Percentiles rank a stretch among this genome's conserved stretches.
These are phyloP conservation scores for Vanderwaltozyma verrucispora DNA, from an alignment of 805 yeast species.

Conservation along the genomic window DNA sequence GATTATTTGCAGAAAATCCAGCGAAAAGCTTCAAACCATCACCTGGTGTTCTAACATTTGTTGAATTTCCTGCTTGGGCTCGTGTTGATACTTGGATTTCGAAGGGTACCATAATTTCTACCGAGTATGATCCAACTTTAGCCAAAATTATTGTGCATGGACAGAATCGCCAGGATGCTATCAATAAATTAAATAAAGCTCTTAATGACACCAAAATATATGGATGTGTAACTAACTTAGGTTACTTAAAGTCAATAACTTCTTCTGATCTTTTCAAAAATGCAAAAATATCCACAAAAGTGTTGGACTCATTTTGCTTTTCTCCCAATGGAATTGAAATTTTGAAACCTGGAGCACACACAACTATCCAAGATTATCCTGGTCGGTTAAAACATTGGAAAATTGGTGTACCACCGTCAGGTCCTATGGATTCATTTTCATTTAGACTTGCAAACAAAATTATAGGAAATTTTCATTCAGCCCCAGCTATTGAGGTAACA, in stretches of 20 bases:
- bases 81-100: slow-evolving; percentile 92
- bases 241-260: slow-evolving; percentile 79
- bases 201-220: slow-evolving; percentile 75
- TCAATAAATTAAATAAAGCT: slow-evolving; percentile 66
- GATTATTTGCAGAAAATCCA: slow-evolving; percentile 95
- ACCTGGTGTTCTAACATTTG: slow-evolving; percentile 87
- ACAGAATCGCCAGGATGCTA: slow-evolving; percentile 75
- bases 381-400: slow-evolving; percentile 66
- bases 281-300: slow-evolving; percentile 79
- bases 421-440: slow-evolving; percentile 93
- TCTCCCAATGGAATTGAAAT: slow-evolving; percentile 79
- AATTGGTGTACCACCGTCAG: slow-evolving; percentile 94
- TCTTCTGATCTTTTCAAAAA: slow-evolving; percentile 73
- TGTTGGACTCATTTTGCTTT: slow-evolving; percentile 72
- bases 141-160: slow-evolving; percentile 97
- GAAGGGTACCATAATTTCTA: slow-evolving; percentile 77
- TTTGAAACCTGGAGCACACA: slow-evolving; percentile 83
- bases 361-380: slow-evolving; percentile 93
- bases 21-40: slow-evolving; percentile 91
- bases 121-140: slow-evolving; percentile 93
- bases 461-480: slow-evolving; percentile 72
- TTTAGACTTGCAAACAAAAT: slow-evolving; percentile 82
- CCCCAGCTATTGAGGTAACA: slow-evolving; percentile 89
- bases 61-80: slow-evolving; percentile 80
- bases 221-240: slow-evolving; percentile 86